These are phyloP conservation scores for Syzygium grande DNA, from an alignment of 345 rosid species.

Conservation along the genomic window DNA sequence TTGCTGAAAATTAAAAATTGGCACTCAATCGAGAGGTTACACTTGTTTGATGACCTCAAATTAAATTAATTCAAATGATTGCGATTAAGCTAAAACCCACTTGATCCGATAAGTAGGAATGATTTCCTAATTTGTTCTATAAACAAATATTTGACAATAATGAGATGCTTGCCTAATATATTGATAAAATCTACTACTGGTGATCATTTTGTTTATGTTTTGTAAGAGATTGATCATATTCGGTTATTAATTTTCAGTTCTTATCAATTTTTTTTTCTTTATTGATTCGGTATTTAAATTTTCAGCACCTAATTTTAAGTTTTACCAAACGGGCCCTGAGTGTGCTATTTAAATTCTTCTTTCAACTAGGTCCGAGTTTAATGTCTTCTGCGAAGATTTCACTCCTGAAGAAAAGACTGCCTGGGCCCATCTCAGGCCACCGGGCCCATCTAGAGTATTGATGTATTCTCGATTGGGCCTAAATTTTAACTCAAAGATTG, in stretches of 20 bases:
- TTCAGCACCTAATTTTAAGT: not conserved
- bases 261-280: not conserved
- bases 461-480: not conserved
- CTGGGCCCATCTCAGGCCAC: not conserved
- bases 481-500: not conserved
- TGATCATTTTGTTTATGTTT: not conserved
- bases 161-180: not conserved
- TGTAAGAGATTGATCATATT: not conserved
- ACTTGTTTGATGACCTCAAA: not conserved
- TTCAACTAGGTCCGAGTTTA: not conserved
- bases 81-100: not conserved
- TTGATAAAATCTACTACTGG: not conserved
- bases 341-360: not conserved
- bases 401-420: not conserved
- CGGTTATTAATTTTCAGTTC: not conserved
- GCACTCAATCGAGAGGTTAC: accelerated
- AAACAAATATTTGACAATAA: no score
- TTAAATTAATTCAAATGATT: not conserved
- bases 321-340: not conserved
- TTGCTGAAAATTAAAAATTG: not conserved
- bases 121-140: not conserved
- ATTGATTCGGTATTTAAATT: not conserved
- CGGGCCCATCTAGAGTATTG: not conserved
- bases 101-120: not conserved
- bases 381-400: not conserved